These are phyloP conservation scores for Malus fusca DNA, from an alignment of 306 rosid genomes.

Conservation along the genomic window DNA sequence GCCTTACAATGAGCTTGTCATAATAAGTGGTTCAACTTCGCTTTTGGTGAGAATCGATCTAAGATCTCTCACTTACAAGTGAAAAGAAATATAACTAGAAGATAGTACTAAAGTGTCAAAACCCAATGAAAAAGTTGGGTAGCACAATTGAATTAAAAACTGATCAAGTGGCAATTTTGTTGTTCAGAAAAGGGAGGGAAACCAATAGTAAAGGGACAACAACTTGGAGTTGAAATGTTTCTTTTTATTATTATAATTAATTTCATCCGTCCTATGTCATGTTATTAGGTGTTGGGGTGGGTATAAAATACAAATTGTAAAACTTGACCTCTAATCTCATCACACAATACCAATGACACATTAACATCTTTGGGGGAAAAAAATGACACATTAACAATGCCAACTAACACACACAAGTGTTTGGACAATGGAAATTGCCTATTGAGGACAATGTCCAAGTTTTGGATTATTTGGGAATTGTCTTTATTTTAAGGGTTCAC, in stretches of 20 bases:
- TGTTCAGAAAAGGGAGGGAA: background rate
- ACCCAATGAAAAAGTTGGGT: background rate
- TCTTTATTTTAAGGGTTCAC: background rate
- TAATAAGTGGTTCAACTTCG: too few relatives aligned
- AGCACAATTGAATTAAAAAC: background rate
- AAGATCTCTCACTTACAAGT: too few relatives aligned
- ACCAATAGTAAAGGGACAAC: background rate
- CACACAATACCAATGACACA: background rate
- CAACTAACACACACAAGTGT: background rate
- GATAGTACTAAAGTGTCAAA: too few relatives aligned
- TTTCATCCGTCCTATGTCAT: background rate
- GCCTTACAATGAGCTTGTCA: accelerated
- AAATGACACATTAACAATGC: background rate
- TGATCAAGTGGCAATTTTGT: background rate
- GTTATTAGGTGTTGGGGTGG: slow-evolving; percentile 3
- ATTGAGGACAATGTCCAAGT: slow-evolving; percentile 3
- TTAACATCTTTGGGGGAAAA: too few relatives aligned
- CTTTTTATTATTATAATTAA: background rate
- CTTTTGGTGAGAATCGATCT: accelerated
- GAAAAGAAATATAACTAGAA: accelerated
- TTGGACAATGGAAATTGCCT: background rate
- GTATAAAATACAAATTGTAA: background rate
- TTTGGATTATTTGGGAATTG: background rate
- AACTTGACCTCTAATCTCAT: background rate
- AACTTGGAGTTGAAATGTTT: background rate